phyloP scores from a whole-genome alignment of 768 basidiomycete genomes.

The Tylopilus felleus region DNA sequence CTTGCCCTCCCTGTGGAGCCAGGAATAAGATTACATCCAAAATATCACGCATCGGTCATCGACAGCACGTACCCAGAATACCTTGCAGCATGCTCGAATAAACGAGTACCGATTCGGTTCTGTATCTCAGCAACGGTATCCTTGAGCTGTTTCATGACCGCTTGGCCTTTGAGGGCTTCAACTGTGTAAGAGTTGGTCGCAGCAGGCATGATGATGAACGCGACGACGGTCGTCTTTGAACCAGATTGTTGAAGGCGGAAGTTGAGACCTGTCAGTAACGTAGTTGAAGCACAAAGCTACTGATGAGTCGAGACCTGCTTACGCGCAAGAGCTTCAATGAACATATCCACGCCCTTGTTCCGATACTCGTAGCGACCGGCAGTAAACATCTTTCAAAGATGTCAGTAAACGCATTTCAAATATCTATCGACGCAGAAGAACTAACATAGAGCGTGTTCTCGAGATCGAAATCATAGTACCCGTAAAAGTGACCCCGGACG shows the following conservation, averaged over 20 bases:
- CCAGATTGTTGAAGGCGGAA: constrained; percentile 57
- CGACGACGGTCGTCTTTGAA: constrained; percentile 83
- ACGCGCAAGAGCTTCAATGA: constrained; percentile 95
- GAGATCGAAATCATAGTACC: constrained; percentile 94
- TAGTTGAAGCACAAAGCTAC: background rate
- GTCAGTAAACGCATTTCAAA: constrained; percentile 4
- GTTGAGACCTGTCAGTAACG: constrained; percentile 46
- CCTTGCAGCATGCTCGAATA: constrained; percentile 93
- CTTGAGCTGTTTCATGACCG: constrained; percentile 93
- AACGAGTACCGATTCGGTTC: constrained; percentile 82
- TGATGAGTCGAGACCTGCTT: constrained; percentile 22
- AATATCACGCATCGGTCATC: background rate
- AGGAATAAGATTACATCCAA: background rate
- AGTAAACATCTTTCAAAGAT: constrained; percentile 76
- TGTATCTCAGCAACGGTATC: constrained; percentile 97
- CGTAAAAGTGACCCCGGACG: constrained; percentile 96
- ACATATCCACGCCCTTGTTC: constrained; percentile 99
- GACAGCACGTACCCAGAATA: constrained; percentile 73
- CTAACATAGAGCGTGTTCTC: constrained; percentile 84
- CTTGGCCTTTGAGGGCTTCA: constrained; percentile 95
- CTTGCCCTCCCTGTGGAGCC: constrained; percentile 57
- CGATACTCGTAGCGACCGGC: constrained; percentile 99
- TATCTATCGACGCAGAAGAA: constrained; percentile 4
- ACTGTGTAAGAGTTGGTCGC: constrained; percentile 95
- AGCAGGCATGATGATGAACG: constrained; percentile 99